Evolutionary conservation across 148 eudicot genomes (phyloP), one percentile per base, ranked within the genome.

Genomic region (Nyssa sinensis): DNA sequence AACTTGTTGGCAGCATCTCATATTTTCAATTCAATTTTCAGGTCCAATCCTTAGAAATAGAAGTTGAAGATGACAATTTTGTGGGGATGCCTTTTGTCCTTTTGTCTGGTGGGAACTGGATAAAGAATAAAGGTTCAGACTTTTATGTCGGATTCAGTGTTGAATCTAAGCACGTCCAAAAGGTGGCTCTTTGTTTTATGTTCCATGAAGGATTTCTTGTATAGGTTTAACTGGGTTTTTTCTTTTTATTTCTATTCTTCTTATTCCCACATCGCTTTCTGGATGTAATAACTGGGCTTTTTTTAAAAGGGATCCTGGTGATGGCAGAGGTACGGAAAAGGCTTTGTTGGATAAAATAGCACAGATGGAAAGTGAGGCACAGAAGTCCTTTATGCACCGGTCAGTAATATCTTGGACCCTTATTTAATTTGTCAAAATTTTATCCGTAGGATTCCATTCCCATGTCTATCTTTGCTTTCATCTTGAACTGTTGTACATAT

Each of bases 331-430:
- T 55, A 93, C 94, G 57, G 96, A 97, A 35, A 93, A 87, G 85
- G 75, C 74, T 24, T 80, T 95, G 74, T 79, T 95, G 81, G 98
- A 90, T 78, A 88, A 84, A 72, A 93, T 95, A 86, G 99, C 99
- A 66, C 74, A 80, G 37, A 29, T 85, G 87, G 99, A 95, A 87
- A 86, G 89, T 84, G 97, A 95, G 81, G 99, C 99, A 66, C 97
- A 93, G 73, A 93, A 93, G 81, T 95, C 99, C 64, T 95, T 95
- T 62, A 93, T 95, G 99, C 99, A 95, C 73, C 81, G 99, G 99
- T 95, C 61, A 84, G 92, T 82, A 69, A 23, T 78, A 33, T 75
- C 16, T 25, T 51, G 3, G 31, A 25, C 30, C 23, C 14, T 13
- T 21, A 17, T 12, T 7, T 7, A 16, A 53, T 21, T 28, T 62